Conservation (phyloP, 306 rosid genomes). For the Prunus padus region DNA sequence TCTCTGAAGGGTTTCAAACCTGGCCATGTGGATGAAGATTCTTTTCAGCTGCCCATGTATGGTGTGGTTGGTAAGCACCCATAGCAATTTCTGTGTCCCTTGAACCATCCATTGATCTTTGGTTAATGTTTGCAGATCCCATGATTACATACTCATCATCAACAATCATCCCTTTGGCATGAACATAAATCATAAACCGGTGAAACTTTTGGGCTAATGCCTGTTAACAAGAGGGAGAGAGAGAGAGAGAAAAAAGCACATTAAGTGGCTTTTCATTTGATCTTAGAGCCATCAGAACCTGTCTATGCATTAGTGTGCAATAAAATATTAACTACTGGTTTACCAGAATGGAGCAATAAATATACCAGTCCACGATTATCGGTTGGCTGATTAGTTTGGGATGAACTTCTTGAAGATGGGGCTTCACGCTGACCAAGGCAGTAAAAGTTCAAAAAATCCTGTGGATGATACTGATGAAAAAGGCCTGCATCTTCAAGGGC, state of each 20-base stretch:
- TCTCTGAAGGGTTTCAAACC: conserved; percentile 34
- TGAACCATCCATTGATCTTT: conserved; percentile 78
- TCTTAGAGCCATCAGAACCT: not conserved
- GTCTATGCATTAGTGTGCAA: not conserved
- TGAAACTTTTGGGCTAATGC: conserved; percentile 45
- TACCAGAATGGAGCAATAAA: not conserved
- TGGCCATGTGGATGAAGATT: conserved; percentile 62
- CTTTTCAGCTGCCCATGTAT: conserved; percentile 44
- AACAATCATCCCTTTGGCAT: conserved; percentile 73
- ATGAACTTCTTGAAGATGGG: conserved; percentile 2
- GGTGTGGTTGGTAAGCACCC: conserved; percentile 75
- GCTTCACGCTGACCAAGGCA: conserved; percentile 69
- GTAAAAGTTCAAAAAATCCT: conserved; percentile 63
- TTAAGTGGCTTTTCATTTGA: not conserved
- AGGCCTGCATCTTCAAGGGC: conserved; percentile 56
- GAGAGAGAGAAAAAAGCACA: not conserved
- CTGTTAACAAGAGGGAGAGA: conserved; percentile 30
- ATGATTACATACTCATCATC: conserved; percentile 62
- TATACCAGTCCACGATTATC: conserved; percentile 58
- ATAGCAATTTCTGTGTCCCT: conserved; percentile 78
- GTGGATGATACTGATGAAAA: conserved; percentile 48
- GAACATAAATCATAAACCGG: conserved; percentile 75
- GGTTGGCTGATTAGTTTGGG: conserved; percentile 17
- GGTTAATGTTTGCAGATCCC: conserved; percentile 82
- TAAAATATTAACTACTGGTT: not conserved